These are phyloP conservation scores for Coniochaeta hoffmannii DNA, from an alignment of 2,329 filamentous ascomycete genomes.

Conservation along the genomic window DNA sequence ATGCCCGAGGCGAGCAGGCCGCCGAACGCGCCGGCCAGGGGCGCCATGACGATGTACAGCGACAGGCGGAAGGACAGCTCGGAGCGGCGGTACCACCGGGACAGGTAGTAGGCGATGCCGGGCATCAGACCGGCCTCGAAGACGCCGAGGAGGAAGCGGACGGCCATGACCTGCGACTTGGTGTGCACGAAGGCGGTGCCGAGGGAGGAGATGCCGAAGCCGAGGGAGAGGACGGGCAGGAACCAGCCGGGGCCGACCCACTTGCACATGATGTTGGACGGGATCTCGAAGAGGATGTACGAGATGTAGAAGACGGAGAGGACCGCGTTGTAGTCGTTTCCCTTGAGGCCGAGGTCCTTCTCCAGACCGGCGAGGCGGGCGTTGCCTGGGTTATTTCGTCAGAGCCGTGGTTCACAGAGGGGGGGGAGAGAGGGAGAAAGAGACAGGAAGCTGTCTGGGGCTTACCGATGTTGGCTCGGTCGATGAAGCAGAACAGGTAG, in stretches of 20 bases:
- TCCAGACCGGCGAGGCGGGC: conserved; percentile 49
- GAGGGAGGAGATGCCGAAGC: conserved; percentile 49
- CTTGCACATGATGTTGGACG: conserved; percentile 53
- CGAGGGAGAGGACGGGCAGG: conserved; percentile 46
- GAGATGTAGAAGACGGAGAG: conserved; percentile 55
- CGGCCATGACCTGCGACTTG: conserved; percentile 35
- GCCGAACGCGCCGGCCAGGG: conserved; percentile 58
- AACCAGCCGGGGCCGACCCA: conserved; percentile 57
- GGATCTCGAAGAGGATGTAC: conserved; percentile 58
- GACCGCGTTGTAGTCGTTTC: conserved; percentile 54
- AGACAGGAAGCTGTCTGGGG: no score
- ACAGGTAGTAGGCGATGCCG: conserved; percentile 57
- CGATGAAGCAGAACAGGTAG: conserved; percentile 65
- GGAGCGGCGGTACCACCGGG: conserved; percentile 53
- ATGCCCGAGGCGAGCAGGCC: conserved; percentile 56
- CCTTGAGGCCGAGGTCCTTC: conserved; percentile 40
- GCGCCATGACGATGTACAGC: conserved; percentile 57
- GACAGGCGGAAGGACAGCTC: conserved; percentile 55
- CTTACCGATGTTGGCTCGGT: conserved; percentile 60
- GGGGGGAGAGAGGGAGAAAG: no score
- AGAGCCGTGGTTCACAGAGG: background rate
- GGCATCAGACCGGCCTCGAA: conserved; percentile 61
- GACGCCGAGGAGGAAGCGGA: conserved; percentile 50
- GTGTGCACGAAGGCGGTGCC: conserved; percentile 51
- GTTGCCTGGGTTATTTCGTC: conserved; percentile 33